Conservation (phyloP, 2,329 filamentous ascomycete species). For the Nothomitra cinnamomea region DNA sequence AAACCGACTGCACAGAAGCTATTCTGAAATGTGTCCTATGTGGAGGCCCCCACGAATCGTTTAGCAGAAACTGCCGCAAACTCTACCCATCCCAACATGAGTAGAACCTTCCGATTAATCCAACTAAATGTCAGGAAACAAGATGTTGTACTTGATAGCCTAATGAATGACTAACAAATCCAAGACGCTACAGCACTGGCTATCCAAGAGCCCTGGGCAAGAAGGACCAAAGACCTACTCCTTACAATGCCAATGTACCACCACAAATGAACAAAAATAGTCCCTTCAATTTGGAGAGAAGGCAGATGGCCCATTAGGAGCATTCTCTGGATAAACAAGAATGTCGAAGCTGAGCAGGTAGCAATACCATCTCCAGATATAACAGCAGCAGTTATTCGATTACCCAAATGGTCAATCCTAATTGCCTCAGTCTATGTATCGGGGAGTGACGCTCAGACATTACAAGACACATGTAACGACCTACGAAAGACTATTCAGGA, state of each 20-base stretch:
- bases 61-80: background rate
- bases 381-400: background rate
- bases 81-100: background rate
- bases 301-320: background rate
- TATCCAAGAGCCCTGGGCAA: background rate
- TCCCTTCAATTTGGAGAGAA: background rate
- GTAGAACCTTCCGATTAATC: background rate
- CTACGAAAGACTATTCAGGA: background rate
- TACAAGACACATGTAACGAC: background rate
- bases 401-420: background rate
- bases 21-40: background rate
- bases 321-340: no score
- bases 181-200: background rate
- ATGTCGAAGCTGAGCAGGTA: background rate
- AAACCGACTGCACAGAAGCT: constrained; percentile 7
- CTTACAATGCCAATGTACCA: background rate
- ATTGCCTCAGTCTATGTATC: background rate
- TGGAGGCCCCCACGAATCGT: background rate
- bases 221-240: background rate
- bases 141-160: background rate
- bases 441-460: background rate
- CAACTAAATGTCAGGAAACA: background rate
- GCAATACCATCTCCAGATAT: background rate
- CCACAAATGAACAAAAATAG: background rate
- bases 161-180: background rate